Evolutionary conservation across 2,329 filamentous ascomycete species (phyloP).

Genomic region (Alternaria brassicicola): DNA sequence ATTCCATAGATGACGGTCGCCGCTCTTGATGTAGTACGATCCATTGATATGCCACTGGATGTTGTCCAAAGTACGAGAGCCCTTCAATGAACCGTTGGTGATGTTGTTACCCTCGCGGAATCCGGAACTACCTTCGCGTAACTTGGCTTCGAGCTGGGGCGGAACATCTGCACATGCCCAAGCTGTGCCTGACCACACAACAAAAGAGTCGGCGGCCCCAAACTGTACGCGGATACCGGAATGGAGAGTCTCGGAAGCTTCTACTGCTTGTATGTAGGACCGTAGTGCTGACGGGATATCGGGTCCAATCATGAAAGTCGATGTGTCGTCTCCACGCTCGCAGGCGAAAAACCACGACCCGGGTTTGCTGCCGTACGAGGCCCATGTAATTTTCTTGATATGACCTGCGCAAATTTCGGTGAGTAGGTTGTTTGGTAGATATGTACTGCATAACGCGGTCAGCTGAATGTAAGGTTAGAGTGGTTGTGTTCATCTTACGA

Average conservation of each 20-base stretch:
- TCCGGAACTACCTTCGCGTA: slow-evolving; percentile 14
- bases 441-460: slow-evolving; percentile 15
- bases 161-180: slow-evolving; percentile 31
- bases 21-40: slow-evolving; percentile 26
- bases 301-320: slow-evolving; percentile 15
- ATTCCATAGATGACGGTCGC: slow-evolving; percentile 12
- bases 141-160: not conserved
- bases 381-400: slow-evolving; percentile 31
- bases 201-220: slow-evolving; percentile 29
- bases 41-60: slow-evolving; percentile 31
- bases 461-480: not conserved
- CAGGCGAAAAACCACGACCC: slow-evolving; percentile 40
- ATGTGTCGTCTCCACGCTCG: slow-evolving; percentile 20
- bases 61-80: slow-evolving; percentile 5
- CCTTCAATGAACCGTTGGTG: slow-evolving; percentile 20
- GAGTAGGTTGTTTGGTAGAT: slow-evolving; percentile 26
- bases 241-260: not conserved
- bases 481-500: slow-evolving; percentile 19
- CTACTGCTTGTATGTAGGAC: slow-evolving; percentile 12
- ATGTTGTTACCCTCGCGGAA: not conserved
- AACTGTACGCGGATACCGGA: slow-evolving; percentile 32
- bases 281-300: slow-evolving; percentile 14
- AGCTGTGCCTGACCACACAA: slow-evolving; percentile 25
- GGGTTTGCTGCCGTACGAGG: slow-evolving; percentile 29
- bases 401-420: slow-evolving; percentile 3